Base-by-base conservation (phyloP, 768 basidiomycete genomes). In the Coprinopsis sp. region DNA sequence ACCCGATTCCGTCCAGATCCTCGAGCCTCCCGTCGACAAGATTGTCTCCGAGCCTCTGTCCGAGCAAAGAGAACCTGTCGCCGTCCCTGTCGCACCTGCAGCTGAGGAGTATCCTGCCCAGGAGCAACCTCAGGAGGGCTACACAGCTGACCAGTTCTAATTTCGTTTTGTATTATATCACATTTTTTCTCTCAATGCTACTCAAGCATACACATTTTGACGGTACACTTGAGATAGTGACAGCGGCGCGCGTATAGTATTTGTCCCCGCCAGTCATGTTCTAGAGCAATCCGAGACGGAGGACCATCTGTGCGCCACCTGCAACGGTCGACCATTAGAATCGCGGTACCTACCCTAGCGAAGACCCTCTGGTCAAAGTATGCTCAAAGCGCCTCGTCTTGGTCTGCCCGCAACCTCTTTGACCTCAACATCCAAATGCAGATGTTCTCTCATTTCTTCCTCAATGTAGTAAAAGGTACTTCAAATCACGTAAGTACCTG, bases 21-120 rank as follows among this genome's bases (percentile, higher is more conserved):
- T 80, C 62, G 91, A 94, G 63, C 92, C 88, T 33, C 89, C 89
- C 34, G 76, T 90, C 57, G 91, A 95, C 76, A 95, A 97, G 69
- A 74, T 89, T 54, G 79, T 91, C 54, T 80, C 81, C 41, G 90
- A 93, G 66, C 92, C 93, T 39, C 79, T 84, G 19, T 95, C 92
- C 36, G 93, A 96, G 69, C 85, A 90, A 67, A 79, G 81, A 59
- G 91, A 92, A 55, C 83, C 81, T 16, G 64, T 69, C 23, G 63
- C 77, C 37, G 64, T 78, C 36, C 66, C 76, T 30, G 75, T 79
- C 18, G 67, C 73, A 1, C 67, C 74, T 4, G 70, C 80, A 13
- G 69, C 63, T 37, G 84, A 81, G 48, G 85, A 85, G 57, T 51
- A 74, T 31, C 68, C 61, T 51, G 58, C 63, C 11, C 68, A 63